A percentile compares a stretch with the other conserved stretches of the same genome.
Conservation (phyloP, 169 alveolate genomes). For the Babesia sp. region DNA sequence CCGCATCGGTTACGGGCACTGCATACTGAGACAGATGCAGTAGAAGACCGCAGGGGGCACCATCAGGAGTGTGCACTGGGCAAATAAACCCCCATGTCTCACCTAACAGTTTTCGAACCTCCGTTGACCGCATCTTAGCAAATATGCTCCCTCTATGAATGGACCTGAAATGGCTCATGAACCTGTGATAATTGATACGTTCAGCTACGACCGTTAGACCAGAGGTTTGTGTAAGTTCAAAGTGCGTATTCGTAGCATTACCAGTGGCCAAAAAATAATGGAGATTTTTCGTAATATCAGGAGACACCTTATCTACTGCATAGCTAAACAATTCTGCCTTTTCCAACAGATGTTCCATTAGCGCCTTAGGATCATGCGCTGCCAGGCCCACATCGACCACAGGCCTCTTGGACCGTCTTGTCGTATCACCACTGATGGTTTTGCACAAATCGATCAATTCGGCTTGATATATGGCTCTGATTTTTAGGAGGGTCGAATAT, state of each 20-base stretch:
- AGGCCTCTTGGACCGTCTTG: conserved; percentile 9
- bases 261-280: conserved; percentile 95
- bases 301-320: conserved; percentile 60
- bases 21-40: conserved; percentile 91
- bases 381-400: conserved; percentile 11
- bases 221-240: conserved; percentile 85
- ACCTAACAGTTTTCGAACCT: conserved; percentile 95
- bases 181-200: conserved; percentile 95
- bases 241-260: conserved; percentile 82
- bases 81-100: conserved; percentile 99
- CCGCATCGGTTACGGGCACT: conserved; percentile 55
- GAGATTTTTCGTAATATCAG: conserved; percentile 54
- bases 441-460: conserved; percentile 51
- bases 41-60: conserved; percentile 99
- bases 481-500: conserved; percentile 62
- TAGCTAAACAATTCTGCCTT: conserved; percentile 54
- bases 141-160: conserved; percentile 99
- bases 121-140: conserved; percentile 95
- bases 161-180: conserved; percentile 95
- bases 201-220: conserved; percentile 99
- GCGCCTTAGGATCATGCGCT: conserved; percentile 20
- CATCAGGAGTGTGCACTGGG: conserved; percentile 99
- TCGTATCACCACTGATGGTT: conserved; percentile 26
- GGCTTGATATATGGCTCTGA: conserved; percentile 60
- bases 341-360: conserved; percentile 29